Evolutionary conservation across 352 stramenopile species (phyloP).

Genomic region (Pseudoperonospora humuli): DNA sequence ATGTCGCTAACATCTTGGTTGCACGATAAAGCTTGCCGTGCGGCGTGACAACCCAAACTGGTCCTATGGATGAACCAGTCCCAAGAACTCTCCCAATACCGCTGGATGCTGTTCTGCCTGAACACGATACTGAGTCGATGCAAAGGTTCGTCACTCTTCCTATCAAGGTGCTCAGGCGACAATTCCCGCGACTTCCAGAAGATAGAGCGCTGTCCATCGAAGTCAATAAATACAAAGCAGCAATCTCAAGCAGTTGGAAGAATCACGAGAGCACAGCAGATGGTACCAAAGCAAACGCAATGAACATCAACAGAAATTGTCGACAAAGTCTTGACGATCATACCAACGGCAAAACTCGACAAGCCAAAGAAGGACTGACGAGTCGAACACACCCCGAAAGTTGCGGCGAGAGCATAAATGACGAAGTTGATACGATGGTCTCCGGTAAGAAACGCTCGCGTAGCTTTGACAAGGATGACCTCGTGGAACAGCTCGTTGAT

Average conservation of each 20-base stretch:
- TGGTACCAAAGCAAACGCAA: neutral
- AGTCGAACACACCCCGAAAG: neutral
- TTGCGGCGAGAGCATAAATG: neutral
- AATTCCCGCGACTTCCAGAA: conserved; percentile 41
- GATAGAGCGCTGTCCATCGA: neutral
- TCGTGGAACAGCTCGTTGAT: conserved; percentile 24
- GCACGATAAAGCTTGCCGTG: conserved; percentile 37
- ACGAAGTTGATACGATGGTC: neutral
- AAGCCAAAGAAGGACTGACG: neutral
- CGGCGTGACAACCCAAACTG: conserved; percentile 30
- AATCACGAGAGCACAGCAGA: conserved; percentile 1
- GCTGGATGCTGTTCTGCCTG: conserved; percentile 46
- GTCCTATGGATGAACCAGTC: conserved; percentile 4
- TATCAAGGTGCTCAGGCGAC: conserved; percentile 37
- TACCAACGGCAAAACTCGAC: neutral
- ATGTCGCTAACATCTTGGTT: conserved; percentile 7
- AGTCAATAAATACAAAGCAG: neutral
- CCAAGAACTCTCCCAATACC: conserved; percentile 36
- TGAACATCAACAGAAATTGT: conserved; percentile 1
- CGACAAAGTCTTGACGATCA: neutral
- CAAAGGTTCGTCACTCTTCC: conserved; percentile 32
- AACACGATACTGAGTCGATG: conserved; percentile 42
- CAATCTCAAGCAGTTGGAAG: neutral
- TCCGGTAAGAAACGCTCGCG: neutral
- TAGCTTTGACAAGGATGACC: conserved; percentile 25